Base-by-base conservation (phyloP, 2,329 filamentous ascomycete genomes). In the Thielaviopsis cerberus region DNA sequence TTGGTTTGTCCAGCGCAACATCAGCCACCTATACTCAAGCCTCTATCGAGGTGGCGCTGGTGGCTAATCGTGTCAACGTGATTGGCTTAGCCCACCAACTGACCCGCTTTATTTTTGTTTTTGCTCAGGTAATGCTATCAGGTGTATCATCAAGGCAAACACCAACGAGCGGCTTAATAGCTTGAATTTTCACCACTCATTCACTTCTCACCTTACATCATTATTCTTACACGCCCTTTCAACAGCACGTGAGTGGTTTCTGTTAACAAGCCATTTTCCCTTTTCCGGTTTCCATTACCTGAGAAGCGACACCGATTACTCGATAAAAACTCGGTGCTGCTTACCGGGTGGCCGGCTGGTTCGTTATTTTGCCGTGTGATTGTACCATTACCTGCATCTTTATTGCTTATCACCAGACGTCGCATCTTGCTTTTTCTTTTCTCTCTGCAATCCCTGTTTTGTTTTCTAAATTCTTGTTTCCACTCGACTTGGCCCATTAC, bases 101-200 rank as follows among this genome's bases (percentile, higher is more conserved):
- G 20, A 15, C 24, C 58, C 58, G 27, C 54, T 51, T 34, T 45
- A 45, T 45, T n/a, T 54, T 34, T 24, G 25, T 37, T 34, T 57
- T 17, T 50, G 25, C 20, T 53, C n/a, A 58, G 51, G 57, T 53
- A 59, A 59, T 57, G 6, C 54, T 26, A 60, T 60, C 37, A 54
- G 54, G 58, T 54, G 51, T 45, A 45, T 45, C 37, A 45, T 6
- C 17, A 4, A 20, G 20, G 30, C 30, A 37, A 37, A 37, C 30
- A 55, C 53, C 48, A 59, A 59, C 23, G 45, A 25, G n/a, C n/a
- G n/a, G n/a, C n/a, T n/a, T n/a, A n/a, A n/a, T n/a, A 13, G 30
- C 22, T 55, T 24, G 8, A 45, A 45, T 17, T 45, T 20, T 45
- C 10, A 45, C 10, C 37, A 4, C 37, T 45, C n/a, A 20, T 45